A percentile compares a stretch with the other conserved stretches of the same genome.
phyloP scores from a whole-genome alignment of 2,329 filamentous ascomycete species.

The Talaromyces sp. region DNA sequence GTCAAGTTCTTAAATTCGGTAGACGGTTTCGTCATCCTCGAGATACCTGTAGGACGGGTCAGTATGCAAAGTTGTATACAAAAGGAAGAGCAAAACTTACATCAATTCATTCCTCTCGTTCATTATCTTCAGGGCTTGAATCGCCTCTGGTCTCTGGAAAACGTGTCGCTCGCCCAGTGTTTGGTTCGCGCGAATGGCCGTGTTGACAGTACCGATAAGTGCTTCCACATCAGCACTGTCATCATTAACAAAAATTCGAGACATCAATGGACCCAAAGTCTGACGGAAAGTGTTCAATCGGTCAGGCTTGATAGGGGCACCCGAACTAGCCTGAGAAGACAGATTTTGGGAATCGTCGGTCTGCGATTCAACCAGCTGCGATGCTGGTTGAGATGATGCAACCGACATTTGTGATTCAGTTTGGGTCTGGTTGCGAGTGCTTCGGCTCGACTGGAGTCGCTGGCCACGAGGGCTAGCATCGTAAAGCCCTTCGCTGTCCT shows the following conservation, averaged over 20 bases:
- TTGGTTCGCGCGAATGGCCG: conserved; percentile 48
- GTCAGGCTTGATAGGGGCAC: conserved; percentile 45
- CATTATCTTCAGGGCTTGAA: conserved; percentile 73
- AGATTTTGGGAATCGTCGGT: conserved; percentile 44
- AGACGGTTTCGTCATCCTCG: conserved; percentile 57
- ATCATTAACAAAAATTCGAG: conserved; percentile 71
- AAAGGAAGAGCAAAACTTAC: conserved; percentile 52
- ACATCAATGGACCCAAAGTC: conserved; percentile 76
- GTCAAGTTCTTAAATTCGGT: conserved; percentile 54
- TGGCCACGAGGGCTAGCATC: conserved; percentile 44
- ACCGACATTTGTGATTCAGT: conserved; percentile 59
- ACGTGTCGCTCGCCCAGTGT: conserved; percentile 46
- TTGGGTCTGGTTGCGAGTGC: conserved; percentile 37
- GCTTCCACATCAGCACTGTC: conserved; percentile 73
- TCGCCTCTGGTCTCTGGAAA: conserved; percentile 69
- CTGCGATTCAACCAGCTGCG: conserved; percentile 59
- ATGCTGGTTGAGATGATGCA: conserved; percentile 74
- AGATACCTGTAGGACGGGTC: conserved; percentile 33
- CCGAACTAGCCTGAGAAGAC: conserved; percentile 39
- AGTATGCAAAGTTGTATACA: conserved; percentile 6
- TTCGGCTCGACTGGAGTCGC: conserved; percentile 30
- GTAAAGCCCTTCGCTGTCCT: conserved; percentile 51
- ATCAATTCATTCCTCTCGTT: conserved; percentile 85
- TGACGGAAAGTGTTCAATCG: conserved; percentile 72
- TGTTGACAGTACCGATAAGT: conserved; percentile 76